Base-by-base conservation (phyloP, 2,329 filamentous ascomycete species). In the Chaetomium olivaceum region DNA sequence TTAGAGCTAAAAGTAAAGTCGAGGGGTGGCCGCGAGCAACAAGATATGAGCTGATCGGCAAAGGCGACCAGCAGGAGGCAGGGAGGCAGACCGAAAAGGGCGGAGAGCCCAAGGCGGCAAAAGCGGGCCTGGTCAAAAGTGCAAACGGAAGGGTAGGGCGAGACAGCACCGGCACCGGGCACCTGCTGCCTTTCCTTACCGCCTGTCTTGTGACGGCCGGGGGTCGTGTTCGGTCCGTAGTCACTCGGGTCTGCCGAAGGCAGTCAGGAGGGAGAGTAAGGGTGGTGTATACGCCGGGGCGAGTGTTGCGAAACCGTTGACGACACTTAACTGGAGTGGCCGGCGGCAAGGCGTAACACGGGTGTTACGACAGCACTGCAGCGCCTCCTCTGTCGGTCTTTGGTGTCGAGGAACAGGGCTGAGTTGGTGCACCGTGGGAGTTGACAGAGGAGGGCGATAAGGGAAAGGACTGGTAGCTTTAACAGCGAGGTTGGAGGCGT, bases 341-440 rank as follows among this genome's bases (percentile, higher is more conserved):
- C 66, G 58, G 62, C 55, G 58, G 59, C 50, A 63, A 61, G 51
- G 51, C 60, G 62, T 64, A 43, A 61, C 54, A 63, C 59, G n/a
- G 16, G 62, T 65, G 62, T 61, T 39, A 67, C 66, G 19, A 31
- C 55, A 56, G 25, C 25, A 58, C 23, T 16, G 31, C 43, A 57
- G 61, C 31, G 65, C 51, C 43, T 61, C 46, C 31, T 25, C 27
- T 31, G 39, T 25, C 25, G 31, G 27, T 50, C 27, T 48, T n/a
- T 50, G 25, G 16, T 27, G 48, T 23, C 56, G 11, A 46, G 12
- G 51, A 21, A 36, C 61, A 66, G 58, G 61, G 61, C 65, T 67
- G 66, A 51, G 48, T 58, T 57, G 61, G 39, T 61, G 46, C 31
- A 19, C 16, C 21, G 58, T 60, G 58, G 9, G 46, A 25, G 14